phyloP scores from a whole-genome alignment of 23 red algal genomes.

The Chondrus crispus region DNA sequence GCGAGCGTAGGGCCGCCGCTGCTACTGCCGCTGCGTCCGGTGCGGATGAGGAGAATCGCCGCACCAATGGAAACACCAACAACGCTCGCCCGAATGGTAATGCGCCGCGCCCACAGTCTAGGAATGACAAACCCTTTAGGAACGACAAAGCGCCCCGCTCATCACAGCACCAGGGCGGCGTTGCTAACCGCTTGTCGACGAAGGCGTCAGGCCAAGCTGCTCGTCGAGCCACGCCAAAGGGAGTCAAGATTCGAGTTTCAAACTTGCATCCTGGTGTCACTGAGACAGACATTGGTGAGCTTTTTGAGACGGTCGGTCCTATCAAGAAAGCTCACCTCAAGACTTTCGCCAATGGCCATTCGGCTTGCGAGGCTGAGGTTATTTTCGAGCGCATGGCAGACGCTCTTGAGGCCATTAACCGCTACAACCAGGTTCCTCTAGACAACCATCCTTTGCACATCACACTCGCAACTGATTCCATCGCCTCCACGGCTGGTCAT shows the following conservation, averaged over 20 bases:
- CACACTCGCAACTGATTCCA: conserved; percentile 54
- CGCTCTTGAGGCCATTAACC: conserved; percentile 81
- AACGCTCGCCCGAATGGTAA: not conserved
- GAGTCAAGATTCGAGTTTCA: conserved; percentile 55
- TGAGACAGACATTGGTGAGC: conserved; percentile 63
- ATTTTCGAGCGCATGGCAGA: conserved; percentile 68
- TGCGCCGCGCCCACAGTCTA: not conserved
- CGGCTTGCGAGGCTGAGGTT: conserved; percentile 67
- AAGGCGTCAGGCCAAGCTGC: not conserved
- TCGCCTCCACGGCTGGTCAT: not conserved
- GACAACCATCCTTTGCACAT: conserved; percentile 85
- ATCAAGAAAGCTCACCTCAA: conserved; percentile 38
- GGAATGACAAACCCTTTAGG: not conserved
- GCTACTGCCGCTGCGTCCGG: not conserved
- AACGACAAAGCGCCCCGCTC: not conserved
- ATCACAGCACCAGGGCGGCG: not conserved
- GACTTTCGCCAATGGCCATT: conserved; percentile 24
- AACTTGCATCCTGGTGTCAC: conserved; percentile 77
- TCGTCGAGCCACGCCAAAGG: not conserved
- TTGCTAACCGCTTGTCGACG: not conserved
- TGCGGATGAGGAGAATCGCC: too few relatives aligned
- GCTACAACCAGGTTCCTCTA: conserved; percentile 89
- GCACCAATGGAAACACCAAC: too few relatives aligned
- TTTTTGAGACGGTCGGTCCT: conserved; percentile 70
- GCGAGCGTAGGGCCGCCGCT: too few relatives aligned